These are phyloP conservation scores for Crinitomyces ghanaensis DNA, from an alignment of 805 yeast genomes.

Conservation along the genomic window DNA sequence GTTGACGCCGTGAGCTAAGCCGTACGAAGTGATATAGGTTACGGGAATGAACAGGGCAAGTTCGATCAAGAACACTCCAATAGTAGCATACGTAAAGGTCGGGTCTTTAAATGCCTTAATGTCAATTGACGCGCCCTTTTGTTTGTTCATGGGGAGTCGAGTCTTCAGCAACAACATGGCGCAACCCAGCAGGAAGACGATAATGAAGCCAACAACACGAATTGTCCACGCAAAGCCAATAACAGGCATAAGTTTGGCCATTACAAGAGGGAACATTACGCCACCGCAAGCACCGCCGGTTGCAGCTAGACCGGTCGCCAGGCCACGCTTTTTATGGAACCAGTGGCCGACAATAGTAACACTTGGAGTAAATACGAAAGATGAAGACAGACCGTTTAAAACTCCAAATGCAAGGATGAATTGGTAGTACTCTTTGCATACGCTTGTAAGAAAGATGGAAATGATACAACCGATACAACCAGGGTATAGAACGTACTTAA, in stretches of 20 bases:
- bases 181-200: constrained; percentile 19
- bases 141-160: constrained; percentile 22
- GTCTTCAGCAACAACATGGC: constrained; percentile 30
- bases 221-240: constrained; percentile 56
- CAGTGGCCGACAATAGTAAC: constrained; percentile 51
- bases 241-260: constrained; percentile 33
- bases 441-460: constrained; percentile 43
- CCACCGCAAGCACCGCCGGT: constrained; percentile 64
- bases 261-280: constrained; percentile 43
- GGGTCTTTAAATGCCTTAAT: constrained; percentile 21
- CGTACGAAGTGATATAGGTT: constrained; percentile 49
- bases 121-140: constrained; percentile 20
- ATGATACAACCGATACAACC: constrained; percentile 36
- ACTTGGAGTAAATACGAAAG: constrained; percentile 39
- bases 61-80: constrained; percentile 31
- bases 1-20: constrained; percentile 22
- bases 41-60: constrained; percentile 39
- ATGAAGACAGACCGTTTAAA: constrained; percentile 36
- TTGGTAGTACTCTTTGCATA: constrained; percentile 41
- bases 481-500: constrained; percentile 32
- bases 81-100: constrained; percentile 20
- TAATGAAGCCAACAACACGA: constrained; percentile 29
- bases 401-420: constrained; percentile 46
- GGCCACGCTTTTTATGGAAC: constrained; percentile 45
- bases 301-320: constrained; percentile 51